Evolutionary conservation across 176 grass and related monocot genomes (phyloP), one percentile per base, ranked within the genome.

Genomic region (Secale cereale): DNA sequence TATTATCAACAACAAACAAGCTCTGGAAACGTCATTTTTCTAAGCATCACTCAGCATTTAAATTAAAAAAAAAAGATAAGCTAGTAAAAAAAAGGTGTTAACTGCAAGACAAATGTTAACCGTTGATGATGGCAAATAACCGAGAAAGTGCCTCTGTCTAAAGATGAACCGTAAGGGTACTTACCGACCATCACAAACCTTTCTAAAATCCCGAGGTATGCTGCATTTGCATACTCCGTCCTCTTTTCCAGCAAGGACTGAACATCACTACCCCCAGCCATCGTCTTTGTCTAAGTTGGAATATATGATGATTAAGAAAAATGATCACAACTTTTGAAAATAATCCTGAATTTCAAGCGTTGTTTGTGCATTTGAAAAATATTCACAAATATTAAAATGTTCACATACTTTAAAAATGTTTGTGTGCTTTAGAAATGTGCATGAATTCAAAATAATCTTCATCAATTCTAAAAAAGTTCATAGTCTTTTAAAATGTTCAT

Each of bases 161-260:
- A 83, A 68, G 11, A 85, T 45, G 37, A 36, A 62, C 4, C 19
- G 56, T 20, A 48, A 70, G 80, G 76, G 77, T 57, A 74, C 40
- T 32, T 77, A 67, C 75, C 31, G 22, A 77, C 59, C 45, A 85
- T 70, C 70, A 76, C 30, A 17, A 63, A 98, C 96, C 96, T 95
- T 80, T 95, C 93, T 88, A 98, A 82, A 81, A 98, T 95, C 85
- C 87, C 85, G 26, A 98, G 86, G 81, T 95, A 98, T 74, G 96
- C 91, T 71, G 83, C 85, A 65, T 91, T 98, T 78, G 96, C 92
- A 87, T 81, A 87, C 80, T 92, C 91, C 81, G 91, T 86, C 96
- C 95, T 95, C 92, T 86, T 98, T 54, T 98, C 93, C 70, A 95
- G 87, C 80, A 98, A 89, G 77, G 93, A 95, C 7, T 89, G 87